Percentiles rank a stretch among this genome's conserved stretches.
These are phyloP conservation scores for Coix lacrymajobi DNA, from an alignment of 176 grass and related monocot genomes.

Conservation along the genomic window DNA sequence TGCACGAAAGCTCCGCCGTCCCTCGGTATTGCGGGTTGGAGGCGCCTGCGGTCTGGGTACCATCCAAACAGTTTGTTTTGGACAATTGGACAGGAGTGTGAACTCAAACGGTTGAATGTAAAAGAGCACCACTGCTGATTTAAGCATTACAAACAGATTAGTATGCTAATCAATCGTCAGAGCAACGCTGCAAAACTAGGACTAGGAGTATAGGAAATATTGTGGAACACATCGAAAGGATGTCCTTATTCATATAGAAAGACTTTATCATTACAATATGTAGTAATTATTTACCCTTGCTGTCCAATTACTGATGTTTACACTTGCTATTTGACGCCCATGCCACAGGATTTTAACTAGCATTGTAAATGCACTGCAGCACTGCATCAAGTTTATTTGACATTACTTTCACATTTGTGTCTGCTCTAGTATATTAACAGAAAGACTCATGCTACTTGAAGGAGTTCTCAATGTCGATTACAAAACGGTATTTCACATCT, in stretches of 20 bases:
- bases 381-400: background rate
- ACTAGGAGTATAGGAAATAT: too few species aligned
- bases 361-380: background rate
- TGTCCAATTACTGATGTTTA: background rate
- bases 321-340: background rate
- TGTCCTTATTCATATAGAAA: background rate
- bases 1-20: too few species aligned
- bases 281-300: background rate
- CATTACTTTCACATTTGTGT: background rate
- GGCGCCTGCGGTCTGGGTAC: too few species aligned
- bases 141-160: too few species aligned
- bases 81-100: too few species aligned
- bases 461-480: slow-evolving; percentile 57
- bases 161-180: too few species aligned
- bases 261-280: background rate
- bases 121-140: too few species aligned
- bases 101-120: too few species aligned
- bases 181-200: too few species aligned
- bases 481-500: slow-evolving; percentile 70
- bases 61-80: too few species aligned
- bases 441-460: slow-evolving; percentile 24
- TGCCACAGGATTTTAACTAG: background rate
- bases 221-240: background rate
- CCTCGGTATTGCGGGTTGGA: too few species aligned
- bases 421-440: background rate